Conservation (phyloP, 306 rosid species). For the Trichosanthes truncata region DNA sequence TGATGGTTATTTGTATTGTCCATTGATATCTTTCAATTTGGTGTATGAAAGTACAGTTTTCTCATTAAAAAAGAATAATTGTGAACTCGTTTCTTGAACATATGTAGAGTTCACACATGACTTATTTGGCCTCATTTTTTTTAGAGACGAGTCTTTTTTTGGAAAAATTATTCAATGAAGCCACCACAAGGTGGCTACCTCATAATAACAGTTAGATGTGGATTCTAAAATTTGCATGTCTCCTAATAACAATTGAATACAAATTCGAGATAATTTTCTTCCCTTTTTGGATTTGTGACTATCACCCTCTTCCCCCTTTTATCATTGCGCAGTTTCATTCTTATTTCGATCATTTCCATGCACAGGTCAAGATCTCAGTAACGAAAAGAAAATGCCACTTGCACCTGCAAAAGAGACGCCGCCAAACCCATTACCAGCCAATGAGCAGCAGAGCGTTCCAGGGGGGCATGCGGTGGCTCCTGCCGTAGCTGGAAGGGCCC, state of each 20-base stretch:
- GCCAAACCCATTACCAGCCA: constrained; percentile 61
- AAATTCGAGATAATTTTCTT: too few relatives aligned
- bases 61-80: not conserved
- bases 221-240: too few relatives aligned
- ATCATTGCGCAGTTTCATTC: not conserved
- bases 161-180: too few relatives aligned
- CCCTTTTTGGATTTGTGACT: not conserved
- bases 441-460: constrained; percentile 61
- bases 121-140: not conserved
- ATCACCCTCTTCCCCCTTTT: not conserved
- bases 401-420: constrained; percentile 39
- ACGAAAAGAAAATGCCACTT: constrained; percentile 41
- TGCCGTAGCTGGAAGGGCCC: constrained; percentile 85
- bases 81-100: not conserved
- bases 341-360: constrained; percentile 6
- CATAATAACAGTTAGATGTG: too few relatives aligned
- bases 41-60: not conserved
- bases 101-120: not conserved
- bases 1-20: not conserved
- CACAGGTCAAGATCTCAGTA: constrained; percentile 74
- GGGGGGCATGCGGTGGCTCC: constrained; percentile 67
- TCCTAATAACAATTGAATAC: too few relatives aligned
- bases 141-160: not conserved
- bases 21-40: not conserved
- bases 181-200: too few relatives aligned